These are phyloP conservation scores for Wickerhamomyces strasburgensis DNA, from an alignment of 805 yeast genomes.

Conservation along the genomic window DNA sequence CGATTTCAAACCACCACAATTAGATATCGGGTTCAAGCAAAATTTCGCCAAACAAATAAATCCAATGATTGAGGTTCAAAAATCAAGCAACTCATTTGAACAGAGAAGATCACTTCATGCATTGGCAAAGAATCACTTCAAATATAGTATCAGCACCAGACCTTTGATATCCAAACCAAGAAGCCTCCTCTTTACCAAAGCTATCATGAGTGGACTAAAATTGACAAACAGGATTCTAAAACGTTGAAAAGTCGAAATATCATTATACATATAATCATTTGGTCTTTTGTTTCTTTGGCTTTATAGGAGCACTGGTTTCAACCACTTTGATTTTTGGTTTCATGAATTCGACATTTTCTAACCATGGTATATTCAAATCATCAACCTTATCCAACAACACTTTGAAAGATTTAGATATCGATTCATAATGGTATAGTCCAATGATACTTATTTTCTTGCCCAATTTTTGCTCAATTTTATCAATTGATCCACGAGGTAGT, in stretches of 20 bases:
- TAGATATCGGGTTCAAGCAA: neutral
- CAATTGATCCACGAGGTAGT: conserved; percentile 42
- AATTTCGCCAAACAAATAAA: no score
- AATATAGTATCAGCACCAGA: no score
- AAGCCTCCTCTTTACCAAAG: no score
- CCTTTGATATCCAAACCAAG: no score
- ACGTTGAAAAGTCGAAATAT: no score
- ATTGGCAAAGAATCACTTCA: no score
- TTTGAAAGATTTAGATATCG: conserved; percentile 23
- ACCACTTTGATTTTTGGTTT: conserved; percentile 39
- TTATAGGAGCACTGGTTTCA: conserved; percentile 42
- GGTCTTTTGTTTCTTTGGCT: conserved; percentile 21
- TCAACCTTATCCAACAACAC: conserved; percentile 24
- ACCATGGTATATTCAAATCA: conserved; percentile 43
- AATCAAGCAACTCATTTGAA: neutral
- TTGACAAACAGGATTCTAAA: no score
- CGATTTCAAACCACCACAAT: conserved; percentile 4
- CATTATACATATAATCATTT: conserved; percentile 2
- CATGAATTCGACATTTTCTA: conserved; percentile 31
- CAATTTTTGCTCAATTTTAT: conserved; percentile 28
- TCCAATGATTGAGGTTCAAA: neutral
- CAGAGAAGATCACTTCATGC: no score
- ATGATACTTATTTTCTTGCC: conserved; percentile 32
- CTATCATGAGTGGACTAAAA: no score
- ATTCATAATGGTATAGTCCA: conserved; percentile 20